A percentile compares a stretch with the other conserved stretches of the same genome.
Evolutionary conservation across 208 protist species (phyloP).

Genomic region (Wallacemonas sp.): DNA sequence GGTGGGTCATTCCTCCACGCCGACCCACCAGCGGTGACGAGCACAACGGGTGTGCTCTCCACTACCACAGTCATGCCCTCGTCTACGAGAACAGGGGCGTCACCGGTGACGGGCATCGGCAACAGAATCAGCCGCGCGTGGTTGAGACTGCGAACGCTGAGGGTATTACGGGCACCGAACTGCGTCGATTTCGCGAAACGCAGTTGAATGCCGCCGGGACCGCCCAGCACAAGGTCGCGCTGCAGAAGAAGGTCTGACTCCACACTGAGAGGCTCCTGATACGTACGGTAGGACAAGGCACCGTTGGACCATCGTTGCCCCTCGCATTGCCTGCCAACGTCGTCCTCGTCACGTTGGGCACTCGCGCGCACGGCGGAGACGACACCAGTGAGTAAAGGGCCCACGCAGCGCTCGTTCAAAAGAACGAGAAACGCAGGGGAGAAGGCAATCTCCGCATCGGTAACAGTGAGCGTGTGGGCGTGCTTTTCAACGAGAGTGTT

Average conservation of each 20-base stretch:
- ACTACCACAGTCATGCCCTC: slow-evolving; percentile 35
- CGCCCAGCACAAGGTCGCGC: slow-evolving; percentile 32
- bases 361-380: background rate
- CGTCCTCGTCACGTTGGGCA: background rate
- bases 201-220: slow-evolving; percentile 18
- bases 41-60: slow-evolving; percentile 29
- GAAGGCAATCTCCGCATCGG: background rate
- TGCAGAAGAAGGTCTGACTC: slow-evolving; percentile 17
- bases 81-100: slow-evolving; percentile 34
- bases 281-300: background rate
- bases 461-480: background rate
- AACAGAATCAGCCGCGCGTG: slow-evolving; percentile 37
- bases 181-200: slow-evolving; percentile 20
- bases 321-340: background rate
- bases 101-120: slow-evolving; percentile 2
- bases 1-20: background rate
- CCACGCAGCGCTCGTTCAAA: slow-evolving; percentile 6
- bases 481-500: slow-evolving; percentile 4
- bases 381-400: background rate
- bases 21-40: background rate
- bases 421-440: slow-evolving; percentile 8
- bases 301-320: background rate
- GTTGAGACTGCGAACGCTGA: slow-evolving; percentile 34
- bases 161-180: slow-evolving; percentile 15
- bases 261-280: slow-evolving; percentile 1